Evolutionary conservation across 495 filamentous ascomycete species (phyloP).

Genomic region (Margaritispora aquatica): DNA sequence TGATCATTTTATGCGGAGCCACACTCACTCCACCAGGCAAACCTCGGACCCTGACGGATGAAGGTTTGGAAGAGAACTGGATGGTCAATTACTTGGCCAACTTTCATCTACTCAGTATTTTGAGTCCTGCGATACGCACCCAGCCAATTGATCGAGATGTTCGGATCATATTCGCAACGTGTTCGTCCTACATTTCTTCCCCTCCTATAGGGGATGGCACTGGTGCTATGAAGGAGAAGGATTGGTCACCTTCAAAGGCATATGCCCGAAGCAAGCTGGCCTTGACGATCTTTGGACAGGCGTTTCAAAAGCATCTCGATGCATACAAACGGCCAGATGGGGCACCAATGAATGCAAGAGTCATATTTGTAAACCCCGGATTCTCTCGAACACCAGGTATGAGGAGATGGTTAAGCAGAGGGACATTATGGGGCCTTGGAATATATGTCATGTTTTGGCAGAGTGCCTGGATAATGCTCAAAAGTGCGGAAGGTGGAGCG

Average conservation of each 20-base stretch:
- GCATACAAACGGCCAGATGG: conserved; percentile 76
- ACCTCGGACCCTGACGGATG: conserved; percentile 49
- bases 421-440: conserved; percentile 73
- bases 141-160: conserved; percentile 94
- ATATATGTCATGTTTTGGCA: conserved; percentile 74
- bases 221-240: conserved; percentile 33
- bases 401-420: conserved; percentile 76
- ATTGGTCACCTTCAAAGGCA: conserved; percentile 46
- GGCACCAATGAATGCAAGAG: conserved; percentile 68
- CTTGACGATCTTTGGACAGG: conserved; percentile 76
- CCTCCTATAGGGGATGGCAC: conserved; percentile 45
- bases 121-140: conserved; percentile 78
- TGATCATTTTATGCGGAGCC: conserved; percentile 81
- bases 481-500: conserved; percentile 72
- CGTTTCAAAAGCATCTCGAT: conserved; percentile 85
- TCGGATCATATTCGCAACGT: conserved; percentile 78
- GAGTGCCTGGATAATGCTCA: conserved; percentile 81
- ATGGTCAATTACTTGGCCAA: conserved; percentile 93
- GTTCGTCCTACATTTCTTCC: conserved; percentile 75
- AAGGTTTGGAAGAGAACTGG: conserved; percentile 85
- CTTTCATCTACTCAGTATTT: conserved; percentile 86
- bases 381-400: conserved; percentile 78
- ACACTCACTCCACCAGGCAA: conserved; percentile 60
- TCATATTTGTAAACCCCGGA: conserved; percentile 83
- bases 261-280: conserved; percentile 88